Base-by-base conservation (phyloP, 495 filamentous ascomycete species). In the Ramalina peruviana region DNA sequence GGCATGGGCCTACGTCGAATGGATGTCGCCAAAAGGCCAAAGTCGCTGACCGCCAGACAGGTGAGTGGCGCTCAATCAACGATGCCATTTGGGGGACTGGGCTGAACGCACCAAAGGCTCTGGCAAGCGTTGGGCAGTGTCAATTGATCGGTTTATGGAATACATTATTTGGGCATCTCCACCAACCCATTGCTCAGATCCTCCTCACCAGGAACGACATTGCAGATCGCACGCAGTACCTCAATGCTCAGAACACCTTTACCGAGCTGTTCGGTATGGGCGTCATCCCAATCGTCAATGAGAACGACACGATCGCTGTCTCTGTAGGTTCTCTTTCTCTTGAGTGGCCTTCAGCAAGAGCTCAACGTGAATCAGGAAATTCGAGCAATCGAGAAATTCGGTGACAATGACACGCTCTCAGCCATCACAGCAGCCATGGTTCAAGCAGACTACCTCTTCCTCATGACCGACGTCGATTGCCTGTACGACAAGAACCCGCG, bases 401-500 rank as follows among this genome's bases (percentile, higher is more conserved):
- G 92, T 53, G 92, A 98, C 69, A 98, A 98, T 58, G 92, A 98
- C 67, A 98, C 92, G 13, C 70, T 98, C 26, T 93, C 86, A 30
- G 92, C 93, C 38, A 94, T 98, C 56, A 95, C 92, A 2, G 90
- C 92, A 5, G 93, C 85, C 43, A 95, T 96, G 86, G 84, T 96
- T 54, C 88, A 94, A 60, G 92, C 92, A 40, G 87, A 98, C 62
- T 90, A 94, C 56, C 77, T 98, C 13, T 98, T 98, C 65, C 72
- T 98, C 40, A 98, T 98, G 92, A 98, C 92, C 10, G 92, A 98
- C 60, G 92, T 98, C 39, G 92, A 98, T 61, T 96, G 88, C 59
- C 72, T 98, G 15, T 98, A 97, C 64, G 88, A 93, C 60, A 88
- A 90, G 56, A 98, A 98, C 54, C 92, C 92, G 0, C 74, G 92